Conservation (phyloP, 331 rosid genomes). For the Acacia concinna region DNA sequence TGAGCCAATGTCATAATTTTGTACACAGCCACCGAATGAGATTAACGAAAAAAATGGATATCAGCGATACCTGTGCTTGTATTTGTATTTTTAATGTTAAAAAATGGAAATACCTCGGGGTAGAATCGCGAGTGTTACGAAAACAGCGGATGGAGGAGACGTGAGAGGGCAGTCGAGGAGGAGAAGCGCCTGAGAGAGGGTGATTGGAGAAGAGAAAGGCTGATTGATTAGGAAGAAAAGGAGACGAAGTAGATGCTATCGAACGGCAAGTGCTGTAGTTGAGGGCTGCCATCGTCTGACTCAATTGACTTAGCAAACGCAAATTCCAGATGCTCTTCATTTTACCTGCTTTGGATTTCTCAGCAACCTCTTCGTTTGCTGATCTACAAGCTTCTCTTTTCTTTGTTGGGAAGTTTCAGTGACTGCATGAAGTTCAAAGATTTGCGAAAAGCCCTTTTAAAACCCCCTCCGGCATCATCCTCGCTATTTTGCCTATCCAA, state of each 20-base stretch:
- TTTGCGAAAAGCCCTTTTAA: background rate
- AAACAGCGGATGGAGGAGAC: slow-evolving; percentile 39
- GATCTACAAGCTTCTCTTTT: background rate
- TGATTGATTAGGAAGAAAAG: slow-evolving; percentile 29
- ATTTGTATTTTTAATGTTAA: background rate
- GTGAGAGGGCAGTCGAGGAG: slow-evolving; percentile 29
- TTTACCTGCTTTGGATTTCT: background rate
- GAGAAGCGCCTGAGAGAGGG: background rate
- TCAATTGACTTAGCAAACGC: slow-evolving; percentile 30
- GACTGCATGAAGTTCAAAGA: background rate
- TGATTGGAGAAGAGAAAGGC: slow-evolving; percentile 17
- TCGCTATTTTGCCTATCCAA: background rate
- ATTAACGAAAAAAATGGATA: background rate
- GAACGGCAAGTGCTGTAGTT: slow-evolving; percentile 14
- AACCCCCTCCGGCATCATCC: background rate
- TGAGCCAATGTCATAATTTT: background rate
- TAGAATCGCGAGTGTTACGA: slow-evolving; percentile 46
- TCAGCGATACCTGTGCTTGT: background rate
- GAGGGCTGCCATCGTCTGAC: slow-evolving; percentile 35
- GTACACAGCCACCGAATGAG: background rate
- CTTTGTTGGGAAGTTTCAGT: background rate
- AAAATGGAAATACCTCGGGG: slow-evolving; percentile 38
- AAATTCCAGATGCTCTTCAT: slow-evolving; percentile 34
- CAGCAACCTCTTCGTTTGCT: background rate
- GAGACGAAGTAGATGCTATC: slow-evolving; percentile 33